These are phyloP conservation scores for Talaromyces islandicus DNA, from an alignment of 2,329 filamentous ascomycete species.

Conservation along the genomic window DNA sequence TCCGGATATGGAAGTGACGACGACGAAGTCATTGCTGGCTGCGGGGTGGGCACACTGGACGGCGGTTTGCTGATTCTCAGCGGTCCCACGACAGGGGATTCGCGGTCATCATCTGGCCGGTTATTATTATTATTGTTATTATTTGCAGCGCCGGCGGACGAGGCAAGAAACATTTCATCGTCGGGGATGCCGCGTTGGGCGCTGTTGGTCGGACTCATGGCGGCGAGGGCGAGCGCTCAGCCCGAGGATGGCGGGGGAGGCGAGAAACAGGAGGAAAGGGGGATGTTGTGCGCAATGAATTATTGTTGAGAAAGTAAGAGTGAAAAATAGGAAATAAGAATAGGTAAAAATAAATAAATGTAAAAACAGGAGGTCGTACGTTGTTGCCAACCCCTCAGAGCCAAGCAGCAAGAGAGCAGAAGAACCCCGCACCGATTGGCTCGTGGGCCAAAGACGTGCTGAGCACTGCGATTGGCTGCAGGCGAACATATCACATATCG, in stretches of 20 bases:
- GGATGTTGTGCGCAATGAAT: neutral
- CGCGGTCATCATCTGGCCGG: conserved; percentile 30
- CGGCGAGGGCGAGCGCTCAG: conserved; percentile 13
- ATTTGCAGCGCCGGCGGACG: conserved; percentile 21
- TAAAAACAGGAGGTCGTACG: neutral
- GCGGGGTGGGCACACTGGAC: conserved; percentile 38
- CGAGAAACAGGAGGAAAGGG: neutral
- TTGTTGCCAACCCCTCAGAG: neutral
- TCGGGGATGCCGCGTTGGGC: conserved; percentile 61
- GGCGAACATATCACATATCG: neutral
- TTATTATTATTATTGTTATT: conserved; percentile 2
- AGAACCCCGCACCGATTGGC: conserved; percentile 3
- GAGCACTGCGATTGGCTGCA: conserved; percentile 3
- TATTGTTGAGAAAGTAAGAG: neutral
- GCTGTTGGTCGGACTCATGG: conserved; percentile 36
- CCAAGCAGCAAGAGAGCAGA: neutral
- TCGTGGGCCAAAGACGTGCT: neutral
- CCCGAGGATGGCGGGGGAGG: neutral
- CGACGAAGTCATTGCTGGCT: conserved; percentile 51
- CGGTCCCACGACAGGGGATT: conserved; percentile 76
- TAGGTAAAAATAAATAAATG: neutral
- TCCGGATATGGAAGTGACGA: conserved; percentile 67
- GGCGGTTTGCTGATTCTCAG: conserved; percentile 75
- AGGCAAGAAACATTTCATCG: conserved; percentile 74
- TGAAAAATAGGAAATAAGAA: too few species aligned